Evolutionary conservation across 257 asterid species (phyloP).

Genomic region (Voacanga thouarsii): DNA sequence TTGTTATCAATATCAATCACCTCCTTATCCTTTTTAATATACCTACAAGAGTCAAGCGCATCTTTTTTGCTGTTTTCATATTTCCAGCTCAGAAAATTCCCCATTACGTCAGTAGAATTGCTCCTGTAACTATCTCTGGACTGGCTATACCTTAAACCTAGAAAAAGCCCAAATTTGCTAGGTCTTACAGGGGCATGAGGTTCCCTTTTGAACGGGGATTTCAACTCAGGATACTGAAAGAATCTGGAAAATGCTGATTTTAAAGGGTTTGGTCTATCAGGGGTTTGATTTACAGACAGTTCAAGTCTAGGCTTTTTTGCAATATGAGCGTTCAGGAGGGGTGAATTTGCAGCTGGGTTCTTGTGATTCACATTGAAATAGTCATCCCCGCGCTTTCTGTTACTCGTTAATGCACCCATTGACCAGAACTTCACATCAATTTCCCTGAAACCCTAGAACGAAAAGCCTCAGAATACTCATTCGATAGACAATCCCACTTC

Average conservation of each 20-base stretch:
- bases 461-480: conserved; percentile 11
- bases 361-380: conserved; percentile 21
- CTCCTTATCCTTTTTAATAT: conserved; percentile 29
- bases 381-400: conserved; percentile 55
- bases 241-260: conserved; percentile 28
- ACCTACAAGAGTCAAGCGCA: conserved; percentile 32
- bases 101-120: conserved; percentile 28
- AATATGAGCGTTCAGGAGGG: conserved; percentile 28
- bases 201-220: conserved; percentile 29
- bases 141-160: conserved; percentile 16
- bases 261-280: conserved; percentile 13
- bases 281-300: conserved; percentile 6
- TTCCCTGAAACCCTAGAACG: conserved; percentile 11
- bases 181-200: conserved; percentile 65
- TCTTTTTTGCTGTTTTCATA: conserved; percentile 9
- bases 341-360: conserved; percentile 21
- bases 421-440: not conserved
- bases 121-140: conserved; percentile 16
- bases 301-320: conserved; percentile 45
- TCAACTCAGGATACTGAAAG: conserved; percentile 40
- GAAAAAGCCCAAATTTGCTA: conserved; percentile 21
- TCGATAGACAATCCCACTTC: not conserved
- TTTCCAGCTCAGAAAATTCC: conserved; percentile 12
- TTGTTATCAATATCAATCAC: conserved; percentile 43
- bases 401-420: conserved; percentile 62